Evolutionary conservation across 2,329 filamentous ascomycete genomes (phyloP), one percentile per base, ranked within the genome.

Genomic region (Claviceps arundinis): DNA sequence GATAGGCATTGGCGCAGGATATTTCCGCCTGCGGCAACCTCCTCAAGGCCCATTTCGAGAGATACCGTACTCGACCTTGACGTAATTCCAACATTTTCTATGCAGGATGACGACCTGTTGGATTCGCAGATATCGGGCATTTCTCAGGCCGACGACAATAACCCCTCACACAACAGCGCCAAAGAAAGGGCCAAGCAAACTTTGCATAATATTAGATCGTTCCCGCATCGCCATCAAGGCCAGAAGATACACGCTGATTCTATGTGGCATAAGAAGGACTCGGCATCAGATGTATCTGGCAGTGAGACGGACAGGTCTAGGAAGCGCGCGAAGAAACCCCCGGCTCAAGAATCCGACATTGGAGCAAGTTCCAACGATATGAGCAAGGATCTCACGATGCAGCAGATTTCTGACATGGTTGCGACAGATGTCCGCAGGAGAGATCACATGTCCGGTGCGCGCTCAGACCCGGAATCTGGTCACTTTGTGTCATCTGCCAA

Each of bases 1-100:
- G 86, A 95, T 65, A 81, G 82, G 14, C 73, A 87, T 60, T 89
- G 89, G 61, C 77, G 79, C 47, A 83, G 78, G 53, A 80, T 96
- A 14, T 94, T 87, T 56, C 74, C 80, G 1, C 67, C 69, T 22
- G 58, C 60, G 5, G 58, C 55, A 38, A 60, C 62, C 22, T 47
- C 61, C 41, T 62, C 58, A 37, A 59, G 63, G 13, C 62, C 66
- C 17, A 59, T 63, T 50, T 65, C 66, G 2, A 60, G 60, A 37
- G 64, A 67, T 38, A 59, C 58, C 0, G 41, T n/a, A n/a, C 60
- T 67, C 5, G 64, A 65, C 13, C 38, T 51, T 9, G 56, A 59
- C 30, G 55, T 56, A 7, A 53, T 59, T 8, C 57, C 61, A 5
- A 57, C 64, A 2, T 62, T 63, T 26, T 58, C 56, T 4, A 60